Base-by-base conservation (phyloP, 2,329 filamentous ascomycete species). In the Verticillium zaregamsianum region DNA sequence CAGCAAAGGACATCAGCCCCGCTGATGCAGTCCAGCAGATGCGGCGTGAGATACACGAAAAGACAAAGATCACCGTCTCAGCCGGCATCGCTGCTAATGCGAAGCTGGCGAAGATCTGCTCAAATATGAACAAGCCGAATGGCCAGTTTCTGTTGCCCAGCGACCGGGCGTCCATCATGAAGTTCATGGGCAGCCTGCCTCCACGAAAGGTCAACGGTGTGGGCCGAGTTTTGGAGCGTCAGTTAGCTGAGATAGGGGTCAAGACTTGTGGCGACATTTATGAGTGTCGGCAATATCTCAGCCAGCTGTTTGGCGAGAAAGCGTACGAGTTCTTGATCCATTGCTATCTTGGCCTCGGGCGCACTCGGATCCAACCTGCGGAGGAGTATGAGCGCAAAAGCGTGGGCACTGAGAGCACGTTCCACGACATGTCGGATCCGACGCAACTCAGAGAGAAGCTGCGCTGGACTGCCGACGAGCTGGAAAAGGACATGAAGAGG, bases 101-200 rank as follows among this genome's bases (percentile, higher is more conserved):
- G 0, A 94, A 93, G 71, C 81, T 99, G 15, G 94, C 95, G 33
- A 99, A 99, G 76, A 97, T 99, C 35, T 92, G 90, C 68, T 96
- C 92, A 20, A 97, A 99, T 71, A 86, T 90, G 73, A 97, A 98
- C 75, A 99, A 99, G 71, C 95, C 95, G 0, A 96, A 99, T 68
- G 95, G 95, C 0, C 95, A 98, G 71, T 98, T 90, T 68, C 77
- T 85, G 11, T 79, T 98, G 2, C 83, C 89, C 0, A 90, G 83
- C 59, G 89, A 96, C 49, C 84, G 93, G 11, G 77, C 79, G 31
- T 82, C 86, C 1, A 92, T 99, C 63, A 87, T 98, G 84, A 78
- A 82, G 0, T 98, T 97, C 71, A 97, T 98, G 90, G 82, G 84
- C 12, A 84, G 89, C 33, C 79, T 99, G 28, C 89, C 93, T 0